Base-by-base conservation (phyloP, 257 asterid species). In the Verbena officinalis region DNA sequence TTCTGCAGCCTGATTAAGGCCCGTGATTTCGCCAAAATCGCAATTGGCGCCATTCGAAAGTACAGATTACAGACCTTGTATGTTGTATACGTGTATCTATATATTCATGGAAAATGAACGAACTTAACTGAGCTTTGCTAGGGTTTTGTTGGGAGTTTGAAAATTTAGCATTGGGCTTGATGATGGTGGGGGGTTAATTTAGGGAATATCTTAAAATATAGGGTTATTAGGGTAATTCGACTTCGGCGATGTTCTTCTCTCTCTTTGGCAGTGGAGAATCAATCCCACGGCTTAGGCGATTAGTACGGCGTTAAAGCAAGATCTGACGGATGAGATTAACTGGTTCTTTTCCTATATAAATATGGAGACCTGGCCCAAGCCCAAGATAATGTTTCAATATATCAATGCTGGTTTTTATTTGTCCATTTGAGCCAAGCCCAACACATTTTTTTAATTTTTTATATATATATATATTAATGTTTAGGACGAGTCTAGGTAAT, bases 1-100 rank as follows among this genome's bases (percentile, higher is more conserved):
- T 42, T 68, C 67, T 60, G 67, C 59, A 49, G 78, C 59, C 76
- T 76, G 57, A 84, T 40, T 30, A 78, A 69, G 56, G 75, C 67
- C 71, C 94, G 79, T 23, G 98, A 81, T 75, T 85, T 81, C 65
- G 76, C 65, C 36, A 89, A 48, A 17, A 72, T 31, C 43, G 84
- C 73, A 70, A 81, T 71, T 62, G 84, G 72, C 70, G 88, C 81
- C 87, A 87, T 83, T 71, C 55, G 12, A 15, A 52, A 12, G 43
- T 58, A 22, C 12, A 19, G 40, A 45, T n/a, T 54, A 50, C 57
- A 24, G 60, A 45, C 31, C 13, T 19, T 33, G 31, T 39, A 57
- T 11, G 33, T 27, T 8, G 48, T 45, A 14, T 22, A 45, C 31
- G n/a, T 49, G 45, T 53, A 31, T 16, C 65, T 77, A 67, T 30